Conservation (phyloP, 129 eudicot genomes). For the Pseudognaphalium luteoalbum region DNA sequence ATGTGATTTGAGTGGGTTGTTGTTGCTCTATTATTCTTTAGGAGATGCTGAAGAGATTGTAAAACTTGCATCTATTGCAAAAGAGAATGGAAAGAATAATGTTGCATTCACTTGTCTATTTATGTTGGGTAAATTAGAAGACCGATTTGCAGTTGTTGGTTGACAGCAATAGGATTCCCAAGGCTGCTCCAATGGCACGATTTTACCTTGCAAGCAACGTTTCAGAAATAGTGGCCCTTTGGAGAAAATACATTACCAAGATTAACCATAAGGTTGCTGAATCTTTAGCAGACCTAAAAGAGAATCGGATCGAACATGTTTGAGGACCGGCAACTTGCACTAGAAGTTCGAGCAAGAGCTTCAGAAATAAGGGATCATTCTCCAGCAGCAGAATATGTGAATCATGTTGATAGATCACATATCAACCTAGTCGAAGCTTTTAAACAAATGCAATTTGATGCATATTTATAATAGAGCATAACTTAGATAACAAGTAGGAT, state of each 20-base stretch:
- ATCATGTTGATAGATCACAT: conserved; percentile 71
- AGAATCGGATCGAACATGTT: conserved; percentile 94
- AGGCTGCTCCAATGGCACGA: conserved; percentile 98
- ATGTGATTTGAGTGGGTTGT: conserved; percentile 86
- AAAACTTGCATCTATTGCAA: conserved; percentile 77
- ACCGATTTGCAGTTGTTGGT: conserved; percentile 87
- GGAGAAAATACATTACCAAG: conserved; percentile 96
- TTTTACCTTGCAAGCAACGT: conserved; percentile 98
- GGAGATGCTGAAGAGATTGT: conserved; percentile 88
- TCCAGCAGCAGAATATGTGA: conserved; percentile 79
- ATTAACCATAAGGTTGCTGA: conserved; percentile 97
- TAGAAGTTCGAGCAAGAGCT: conserved; percentile 75
- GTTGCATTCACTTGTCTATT: conserved; percentile 92
- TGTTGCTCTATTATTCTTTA: conserved; percentile 89
- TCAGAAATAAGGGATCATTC: conserved; percentile 78
- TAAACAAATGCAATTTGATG: conserved; percentile 77
- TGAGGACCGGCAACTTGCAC: conserved; percentile 97
- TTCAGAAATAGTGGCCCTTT: conserved; percentile 87
- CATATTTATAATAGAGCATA: too few relatives aligned
- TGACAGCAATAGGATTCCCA: conserved; percentile 99
- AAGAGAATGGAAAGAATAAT: conserved; percentile 90
- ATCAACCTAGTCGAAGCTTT: conserved; percentile 79
- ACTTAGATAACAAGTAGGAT: too few relatives aligned
- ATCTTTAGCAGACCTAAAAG: conserved; percentile 94
- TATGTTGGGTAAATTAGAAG: conserved; percentile 94